A percentile compares a stretch with the other conserved stretches of the same genome.
Conservation (phyloP, 441 rosid species). For the Metrosideros polymorpha region DNA sequence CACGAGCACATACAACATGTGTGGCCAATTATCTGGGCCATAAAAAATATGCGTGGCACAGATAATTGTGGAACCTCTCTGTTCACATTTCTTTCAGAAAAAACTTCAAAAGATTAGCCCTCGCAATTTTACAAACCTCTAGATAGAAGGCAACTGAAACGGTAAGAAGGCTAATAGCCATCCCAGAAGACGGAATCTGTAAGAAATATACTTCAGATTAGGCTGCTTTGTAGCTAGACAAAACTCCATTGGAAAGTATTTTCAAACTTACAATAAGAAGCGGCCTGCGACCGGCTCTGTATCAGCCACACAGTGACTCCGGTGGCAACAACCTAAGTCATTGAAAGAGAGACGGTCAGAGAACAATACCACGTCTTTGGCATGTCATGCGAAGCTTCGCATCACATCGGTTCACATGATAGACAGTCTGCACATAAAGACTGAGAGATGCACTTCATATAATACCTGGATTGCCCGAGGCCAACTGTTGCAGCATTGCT, state of each 20-base stretch:
- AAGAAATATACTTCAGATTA: background rate
- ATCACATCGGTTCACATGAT: background rate
- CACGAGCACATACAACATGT: too few relatives aligned
- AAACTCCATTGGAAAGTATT: background rate
- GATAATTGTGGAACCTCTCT: too few relatives aligned
- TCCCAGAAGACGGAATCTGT: constrained; percentile 69
- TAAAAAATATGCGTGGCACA: too few relatives aligned
- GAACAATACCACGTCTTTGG: background rate
- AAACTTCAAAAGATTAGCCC: too few relatives aligned
- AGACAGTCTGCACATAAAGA: background rate
- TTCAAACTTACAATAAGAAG: constrained; percentile 67
- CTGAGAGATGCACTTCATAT: background rate
- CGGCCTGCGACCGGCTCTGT: constrained; percentile 79
- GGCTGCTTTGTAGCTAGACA: background rate
- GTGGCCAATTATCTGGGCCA: too few relatives aligned
- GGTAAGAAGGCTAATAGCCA: constrained; percentile 68
- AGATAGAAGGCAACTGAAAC: constrained; percentile 62
- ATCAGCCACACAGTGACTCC: constrained; percentile 78
- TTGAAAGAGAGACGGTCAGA: background rate
- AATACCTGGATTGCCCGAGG: constrained; percentile 77
- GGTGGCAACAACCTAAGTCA: constrained; percentile 66
- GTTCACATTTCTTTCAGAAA: too few relatives aligned
- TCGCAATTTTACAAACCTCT: constrained; percentile 35
- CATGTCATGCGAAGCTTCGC: background rate
- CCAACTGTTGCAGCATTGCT: constrained; percentile 80